phyloP scores from a whole-genome alignment of 2,329 filamentous ascomycete species.

The Trichoderma aggressivum region DNA sequence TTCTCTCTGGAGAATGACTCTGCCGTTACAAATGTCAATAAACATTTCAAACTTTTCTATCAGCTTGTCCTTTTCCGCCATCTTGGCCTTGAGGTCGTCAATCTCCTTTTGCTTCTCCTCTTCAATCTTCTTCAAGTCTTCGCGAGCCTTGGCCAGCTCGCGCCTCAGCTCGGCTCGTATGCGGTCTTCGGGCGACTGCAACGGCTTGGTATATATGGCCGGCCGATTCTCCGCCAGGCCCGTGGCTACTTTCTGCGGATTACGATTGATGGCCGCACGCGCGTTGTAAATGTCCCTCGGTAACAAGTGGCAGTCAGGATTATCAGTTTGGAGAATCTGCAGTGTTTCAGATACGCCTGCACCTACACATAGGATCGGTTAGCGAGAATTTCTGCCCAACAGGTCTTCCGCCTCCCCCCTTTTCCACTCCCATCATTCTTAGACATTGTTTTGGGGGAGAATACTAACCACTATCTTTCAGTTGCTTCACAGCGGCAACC shows the following conservation, averaged over 20 bases:
- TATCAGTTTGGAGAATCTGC: slow-evolving; percentile 61
- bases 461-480: slow-evolving; percentile 59
- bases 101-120: slow-evolving; percentile 57
- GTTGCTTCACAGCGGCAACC: slow-evolving; percentile 62
- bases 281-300: slow-evolving; percentile 67
- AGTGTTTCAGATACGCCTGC: slow-evolving; percentile 64
- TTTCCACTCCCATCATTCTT: background rate
- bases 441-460: slow-evolving; percentile 27
- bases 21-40: slow-evolving; percentile 65
- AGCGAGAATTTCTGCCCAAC: slow-evolving; percentile 32
- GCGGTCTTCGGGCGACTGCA: slow-evolving; percentile 60
- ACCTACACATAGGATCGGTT: slow-evolving; percentile 39
- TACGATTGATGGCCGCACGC: slow-evolving; percentile 62
- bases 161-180: slow-evolving; percentile 60
- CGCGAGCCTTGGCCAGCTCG: slow-evolving; percentile 56
- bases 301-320: slow-evolving; percentile 60
- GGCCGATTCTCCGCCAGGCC: slow-evolving; percentile 59
- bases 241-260: slow-evolving; percentile 58
- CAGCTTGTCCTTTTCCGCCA: slow-evolving; percentile 61
- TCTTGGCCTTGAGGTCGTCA: slow-evolving; percentile 53
- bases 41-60: slow-evolving; percentile 67
- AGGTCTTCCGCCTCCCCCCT: background rate
- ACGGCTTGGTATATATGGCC: slow-evolving; percentile 64
- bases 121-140: slow-evolving; percentile 53
- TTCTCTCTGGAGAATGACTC: slow-evolving; percentile 61